Base-by-base conservation (phyloP, 2,329 filamentous ascomycete genomes). In the Cryoendolithus antarcticus region DNA sequence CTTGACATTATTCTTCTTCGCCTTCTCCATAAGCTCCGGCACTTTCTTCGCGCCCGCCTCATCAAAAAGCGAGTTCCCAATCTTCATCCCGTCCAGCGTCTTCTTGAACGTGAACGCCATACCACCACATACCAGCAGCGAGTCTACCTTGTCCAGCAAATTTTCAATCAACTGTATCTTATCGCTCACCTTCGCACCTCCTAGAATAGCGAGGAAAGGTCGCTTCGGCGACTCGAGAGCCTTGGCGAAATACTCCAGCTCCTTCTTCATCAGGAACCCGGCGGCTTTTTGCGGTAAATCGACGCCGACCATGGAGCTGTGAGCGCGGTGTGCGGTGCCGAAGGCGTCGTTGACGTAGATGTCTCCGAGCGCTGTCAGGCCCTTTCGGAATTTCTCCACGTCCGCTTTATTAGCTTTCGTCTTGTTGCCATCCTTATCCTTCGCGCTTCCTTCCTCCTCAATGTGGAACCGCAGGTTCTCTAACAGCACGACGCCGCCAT, bases 31-130 rank as follows among this genome's bases (percentile, higher is more conserved):
- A 48, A 98, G 76, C 55, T 83, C 71, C 46, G 73, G 77, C 43
- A 96, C 89, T 32, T 84, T 95, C 78, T 95, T 86, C 72, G 82
- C 75, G 53, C 91, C 91, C 38, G 81, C 81, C 71, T 95, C 85
- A 56, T 98, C 91, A 62, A 93, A 98, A 56, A 98, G 75, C 37
- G 71, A 91, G 70, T 79, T 79, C 45, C 91, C 91, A 52, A 98
- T 98, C 64, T 80, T 75, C 58, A 96, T 80, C 61, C 75, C 72
- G 67, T 95, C 77, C 41, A 96, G 75, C 10, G 86, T 89, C 77
- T 98, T 98, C 77, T 96, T 96, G 77, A 98, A 98, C 55, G 91
- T 98, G 72, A 96, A 98, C 47, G 91, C 88, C 91, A 98, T 98
- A 56, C 78, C 91, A 61, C 91, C 91, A 64, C 89, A 94, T 67